These are phyloP conservation scores for Lentinula lateritia DNA, from an alignment of 768 basidiomycete species.

Conservation along the genomic window DNA sequence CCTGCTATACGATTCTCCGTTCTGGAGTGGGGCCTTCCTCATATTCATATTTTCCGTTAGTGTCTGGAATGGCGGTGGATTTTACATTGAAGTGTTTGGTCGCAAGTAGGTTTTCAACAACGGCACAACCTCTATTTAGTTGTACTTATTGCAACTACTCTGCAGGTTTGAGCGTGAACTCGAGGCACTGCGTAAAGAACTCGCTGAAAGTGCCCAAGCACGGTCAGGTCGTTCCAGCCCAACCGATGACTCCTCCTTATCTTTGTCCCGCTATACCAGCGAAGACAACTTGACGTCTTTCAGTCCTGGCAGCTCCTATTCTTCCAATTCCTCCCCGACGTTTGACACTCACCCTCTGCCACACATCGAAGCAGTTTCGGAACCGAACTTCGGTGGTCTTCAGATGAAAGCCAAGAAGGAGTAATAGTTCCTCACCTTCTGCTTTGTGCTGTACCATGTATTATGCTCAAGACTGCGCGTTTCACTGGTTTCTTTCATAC, in stretches of 20 bases:
- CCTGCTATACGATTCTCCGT: constrained; percentile 73
- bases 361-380: neutral
- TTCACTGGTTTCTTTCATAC: neutral
- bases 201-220: constrained; percentile 55
- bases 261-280: neutral
- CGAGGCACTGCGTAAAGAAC: constrained; percentile 84
- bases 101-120: constrained; percentile 65
- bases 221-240: constrained; percentile 55
- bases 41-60: constrained; percentile 78
- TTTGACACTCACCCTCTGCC: neutral
- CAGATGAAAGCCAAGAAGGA: constrained; percentile 5
- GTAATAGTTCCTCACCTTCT: neutral
- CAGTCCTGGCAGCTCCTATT: neutral
- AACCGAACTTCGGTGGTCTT: neutral
- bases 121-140: neutral
- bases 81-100: constrained; percentile 95
- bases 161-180: constrained; percentile 87
- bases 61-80: constrained; percentile 95
- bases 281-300: neutral
- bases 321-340: neutral
- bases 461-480: neutral
- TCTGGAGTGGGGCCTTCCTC: constrained; percentile 75
- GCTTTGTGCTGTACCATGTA: neutral
- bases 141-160: neutral
- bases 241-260: constrained; percentile 12